Evolutionary conservation across 176 grass and related monocot genomes (phyloP), one percentile per base, ranked within the genome.

Genomic region (Zoysia pacifica): DNA sequence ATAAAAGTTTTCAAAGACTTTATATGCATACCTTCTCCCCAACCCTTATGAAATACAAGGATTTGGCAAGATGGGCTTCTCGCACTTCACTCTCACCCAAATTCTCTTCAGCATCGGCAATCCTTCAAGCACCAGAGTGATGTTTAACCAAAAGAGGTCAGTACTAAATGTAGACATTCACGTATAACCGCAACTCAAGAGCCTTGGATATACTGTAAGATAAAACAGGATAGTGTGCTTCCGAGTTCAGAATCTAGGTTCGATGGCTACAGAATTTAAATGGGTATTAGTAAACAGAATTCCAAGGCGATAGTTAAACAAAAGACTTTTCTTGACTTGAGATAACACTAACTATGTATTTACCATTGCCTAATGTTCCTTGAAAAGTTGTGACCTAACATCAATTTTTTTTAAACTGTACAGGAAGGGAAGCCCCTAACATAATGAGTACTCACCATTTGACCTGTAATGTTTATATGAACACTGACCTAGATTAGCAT

Each of bases 11-110:
- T 28, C 28, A 28, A 28, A 28, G 28, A 28, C 28, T 28, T 28
- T 28, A 28, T 28, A 28, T 28, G 28, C 28, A 69, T 88, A 95
- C 93, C 90, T 99, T 99, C 68, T 99, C 96, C 3, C 90, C 90
- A 74, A 99, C 91, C 67, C 67, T 87, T 58, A 95, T 91, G 66
- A 89, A 99, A 18, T 89, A 90, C 73, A 99, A 88, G 12, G 96
- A 95, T 77, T 95, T 99, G 38, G 90, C 88, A 38, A 95, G 86
- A 95, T 99, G 96, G 71, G 93, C 96, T 87, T 99, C 96, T 67
- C 96, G 96, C 59, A 99, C 96, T 99, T 99, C 96, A 78, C 92
- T 99, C 88, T 99, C 96, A 20, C 96, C 93, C 72, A 99, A 90
- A 60, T 95, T 99, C 70, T 99, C 96, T 82, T 99, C 96, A 84